Conservation (phyloP, 1,139 yeast genomes). For the Zygosaccharomyces sapae region DNA sequence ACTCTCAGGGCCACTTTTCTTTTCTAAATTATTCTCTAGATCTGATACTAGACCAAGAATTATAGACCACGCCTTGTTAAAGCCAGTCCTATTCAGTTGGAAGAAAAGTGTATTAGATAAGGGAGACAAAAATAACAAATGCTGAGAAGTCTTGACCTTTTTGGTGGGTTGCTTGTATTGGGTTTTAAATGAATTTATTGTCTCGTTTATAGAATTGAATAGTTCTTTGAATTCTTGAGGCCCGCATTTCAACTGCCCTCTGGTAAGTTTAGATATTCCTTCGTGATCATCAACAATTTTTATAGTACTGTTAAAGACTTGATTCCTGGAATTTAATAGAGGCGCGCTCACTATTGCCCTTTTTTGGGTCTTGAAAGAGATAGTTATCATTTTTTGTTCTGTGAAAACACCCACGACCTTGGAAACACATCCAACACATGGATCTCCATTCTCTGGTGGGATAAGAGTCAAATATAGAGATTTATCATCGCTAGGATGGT, state of each 20-base stretch:
- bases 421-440: constrained; percentile 44
- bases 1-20: constrained; percentile 9
- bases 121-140: constrained; percentile 54
- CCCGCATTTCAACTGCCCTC: constrained; percentile 5
- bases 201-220: constrained; percentile 34
- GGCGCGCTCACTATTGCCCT: constrained; percentile 41
- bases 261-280: constrained; percentile 18
- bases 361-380: constrained; percentile 53
- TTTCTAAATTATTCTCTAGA: constrained; percentile 17
- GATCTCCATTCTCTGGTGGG: constrained; percentile 24
- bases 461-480: constrained; percentile 40
- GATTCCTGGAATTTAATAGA: constrained; percentile 37
- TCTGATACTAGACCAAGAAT: constrained; percentile 29
- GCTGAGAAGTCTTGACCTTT: constrained; percentile 24
- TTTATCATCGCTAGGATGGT: constrained; percentile 29
- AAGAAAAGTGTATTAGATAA: constrained; percentile 56
- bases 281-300: constrained; percentile 17
- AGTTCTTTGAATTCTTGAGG: constrained; percentile 21
- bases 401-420: constrained; percentile 49
- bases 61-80: constrained; percentile 27
- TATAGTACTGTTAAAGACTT: constrained; percentile 36
- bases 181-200: constrained; percentile 24
- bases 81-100: constrained; percentile 40
- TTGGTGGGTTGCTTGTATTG: constrained; percentile 17
- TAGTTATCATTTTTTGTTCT: constrained; percentile 43